A percentile compares a stretch with the other conserved stretches of the same genome.
Conservation (phyloP, 2,329 filamentous ascomycete species). For the Lithohypha guttulata region DNA sequence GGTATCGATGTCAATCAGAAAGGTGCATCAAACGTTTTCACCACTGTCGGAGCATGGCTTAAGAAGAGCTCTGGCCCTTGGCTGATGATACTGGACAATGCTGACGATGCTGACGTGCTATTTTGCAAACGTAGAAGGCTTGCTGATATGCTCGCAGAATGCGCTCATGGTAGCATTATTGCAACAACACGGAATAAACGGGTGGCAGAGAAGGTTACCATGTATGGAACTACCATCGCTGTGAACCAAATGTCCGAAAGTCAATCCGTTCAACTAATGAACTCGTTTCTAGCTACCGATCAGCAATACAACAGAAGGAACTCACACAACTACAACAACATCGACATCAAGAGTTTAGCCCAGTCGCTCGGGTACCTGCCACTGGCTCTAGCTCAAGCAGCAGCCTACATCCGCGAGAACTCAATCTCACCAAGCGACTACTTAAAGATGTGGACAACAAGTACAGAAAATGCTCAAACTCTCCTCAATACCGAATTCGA, state of each 20-base stretch:
- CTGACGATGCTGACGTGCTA: conserved; percentile 21
- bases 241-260: conserved; percentile 18
- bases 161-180: not conserved
- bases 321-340: too few relatives aligned
- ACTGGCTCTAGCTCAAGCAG: conserved; percentile 26
- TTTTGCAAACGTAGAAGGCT: not conserved
- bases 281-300: not conserved
- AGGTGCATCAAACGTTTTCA: not conserved
- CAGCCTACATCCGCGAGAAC: conserved; percentile 21
- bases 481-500: not conserved
- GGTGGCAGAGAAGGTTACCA: not conserved
- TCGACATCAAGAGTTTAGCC: not conserved
- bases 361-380: conserved; percentile 20
- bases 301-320: not conserved
- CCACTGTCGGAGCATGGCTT: not conserved
- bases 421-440: not conserved
- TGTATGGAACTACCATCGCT: not conserved
- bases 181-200: conserved; percentile 1
- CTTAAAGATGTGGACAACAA: not conserved
- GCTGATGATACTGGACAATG: conserved; percentile 23
- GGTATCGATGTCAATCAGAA: not conserved
- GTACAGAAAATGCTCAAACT: not conserved
- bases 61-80: conserved; percentile 12
- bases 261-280: not conserved
- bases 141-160: not conserved